Percentiles rank a stretch among this genome's conserved stretches.
Evolutionary conservation across 78 protist species (phyloP).

Genomic region (Pelomyxa schiedti): DNA sequence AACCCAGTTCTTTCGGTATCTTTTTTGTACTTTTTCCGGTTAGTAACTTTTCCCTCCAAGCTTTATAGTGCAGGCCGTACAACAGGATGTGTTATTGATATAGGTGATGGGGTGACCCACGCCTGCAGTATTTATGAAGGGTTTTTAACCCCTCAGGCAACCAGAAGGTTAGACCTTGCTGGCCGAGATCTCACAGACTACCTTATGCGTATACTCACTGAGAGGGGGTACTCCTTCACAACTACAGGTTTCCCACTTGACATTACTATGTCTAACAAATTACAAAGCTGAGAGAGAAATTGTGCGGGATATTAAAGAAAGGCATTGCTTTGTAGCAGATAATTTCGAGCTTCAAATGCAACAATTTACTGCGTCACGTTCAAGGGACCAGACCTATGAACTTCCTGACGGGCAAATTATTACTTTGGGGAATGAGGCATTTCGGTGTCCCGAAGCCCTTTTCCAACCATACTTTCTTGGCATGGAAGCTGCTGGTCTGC

Average conservation of each 20-base stretch:
- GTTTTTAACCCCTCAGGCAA: slow-evolving; percentile 80
- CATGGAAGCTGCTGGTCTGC: slow-evolving; percentile 75
- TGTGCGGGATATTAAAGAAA: slow-evolving; percentile 60
- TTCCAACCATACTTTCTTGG: slow-evolving; percentile 86
- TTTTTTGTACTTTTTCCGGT: no score
- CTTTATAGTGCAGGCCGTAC: no score
- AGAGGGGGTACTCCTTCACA: slow-evolving; percentile 86
- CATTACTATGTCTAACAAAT: no score
- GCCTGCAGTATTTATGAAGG: no score
- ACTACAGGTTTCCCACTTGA: no score
- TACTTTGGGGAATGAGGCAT: slow-evolving; percentile 69
- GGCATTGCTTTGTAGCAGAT: slow-evolving; percentile 29
- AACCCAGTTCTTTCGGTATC: no score
- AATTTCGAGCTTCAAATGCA: slow-evolving; percentile 57
- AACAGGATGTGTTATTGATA: no score
- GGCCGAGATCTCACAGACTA: slow-evolving; percentile 87
- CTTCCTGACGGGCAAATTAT: slow-evolving; percentile 65
- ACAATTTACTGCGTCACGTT: slow-evolving; percentile 14
- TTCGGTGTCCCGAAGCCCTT: slow-evolving; percentile 84
- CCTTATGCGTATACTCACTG: slow-evolving; percentile 74
- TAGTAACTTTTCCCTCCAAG: no score
- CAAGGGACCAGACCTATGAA: slow-evolving; percentile 53
- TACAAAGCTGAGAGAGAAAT: slow-evolving; percentile 87
- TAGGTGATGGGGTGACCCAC: no score
- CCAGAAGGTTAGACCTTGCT: slow-evolving; percentile 77